These are phyloP conservation scores for Auriscalpium orientale DNA, from an alignment of 768 basidiomycete species.

Conservation along the genomic window DNA sequence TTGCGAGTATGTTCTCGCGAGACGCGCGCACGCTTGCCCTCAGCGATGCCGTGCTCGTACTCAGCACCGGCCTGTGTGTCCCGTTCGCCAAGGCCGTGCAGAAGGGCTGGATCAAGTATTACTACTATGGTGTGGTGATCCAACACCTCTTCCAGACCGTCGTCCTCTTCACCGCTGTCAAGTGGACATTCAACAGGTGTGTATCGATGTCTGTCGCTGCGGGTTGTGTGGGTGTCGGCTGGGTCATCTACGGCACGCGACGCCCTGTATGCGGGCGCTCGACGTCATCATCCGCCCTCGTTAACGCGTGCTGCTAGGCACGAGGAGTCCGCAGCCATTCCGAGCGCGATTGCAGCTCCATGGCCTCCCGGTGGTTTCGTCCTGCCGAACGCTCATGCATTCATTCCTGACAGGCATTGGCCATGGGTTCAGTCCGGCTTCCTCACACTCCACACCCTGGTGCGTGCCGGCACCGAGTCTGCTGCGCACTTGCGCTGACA, in stretches of 20 bases:
- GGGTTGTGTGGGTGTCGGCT: no score
- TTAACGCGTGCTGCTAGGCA: no score
- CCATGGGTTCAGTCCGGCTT: slow-evolving; percentile 97
- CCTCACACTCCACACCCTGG: slow-evolving; percentile 79
- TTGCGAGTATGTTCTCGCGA: slow-evolving; percentile 81
- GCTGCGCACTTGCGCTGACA: slow-evolving; percentile 14
- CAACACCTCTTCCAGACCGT: slow-evolving; percentile 77
- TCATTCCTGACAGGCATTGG: slow-evolving; percentile 59
- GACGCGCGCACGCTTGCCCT: slow-evolving; percentile 79
- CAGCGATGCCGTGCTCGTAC: slow-evolving; percentile 76
- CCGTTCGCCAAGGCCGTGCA: slow-evolving; percentile 74
- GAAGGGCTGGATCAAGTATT: slow-evolving; percentile 75
- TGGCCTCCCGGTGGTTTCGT: background rate
- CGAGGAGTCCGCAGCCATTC: no score
- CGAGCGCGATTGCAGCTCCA: no score
- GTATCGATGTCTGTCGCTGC: background rate
- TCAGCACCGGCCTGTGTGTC: slow-evolving; percentile 69
- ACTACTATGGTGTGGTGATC: slow-evolving; percentile 64
- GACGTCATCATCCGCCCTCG: no score
- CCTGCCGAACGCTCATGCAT: background rate
- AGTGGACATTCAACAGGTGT: slow-evolving; percentile 85
- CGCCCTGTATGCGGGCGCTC: no score
- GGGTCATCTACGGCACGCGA: no score
- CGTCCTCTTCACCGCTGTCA: slow-evolving; percentile 66
- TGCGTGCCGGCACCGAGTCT: slow-evolving; percentile 16